These are phyloP conservation scores for Pseudozyma thailandica DNA, from an alignment of 1,284 basidiomycete species.

Conservation along the genomic window DNA sequence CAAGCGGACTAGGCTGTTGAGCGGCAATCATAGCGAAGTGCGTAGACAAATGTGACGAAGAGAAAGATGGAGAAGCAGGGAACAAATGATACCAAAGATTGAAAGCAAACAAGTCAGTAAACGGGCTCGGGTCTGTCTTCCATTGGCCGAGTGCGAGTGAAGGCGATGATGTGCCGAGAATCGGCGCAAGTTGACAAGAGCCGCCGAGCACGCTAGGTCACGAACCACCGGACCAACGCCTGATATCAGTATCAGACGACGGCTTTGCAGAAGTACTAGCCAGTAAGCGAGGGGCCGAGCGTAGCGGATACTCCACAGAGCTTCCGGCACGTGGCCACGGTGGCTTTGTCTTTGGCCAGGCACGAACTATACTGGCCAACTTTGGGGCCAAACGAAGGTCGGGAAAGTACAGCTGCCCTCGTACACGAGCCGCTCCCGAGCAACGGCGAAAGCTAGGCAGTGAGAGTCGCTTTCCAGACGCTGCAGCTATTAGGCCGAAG, in stretches of 20 bases:
- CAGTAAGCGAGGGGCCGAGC: not conserved
- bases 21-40: constrained; percentile 1
- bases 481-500: too few species aligned
- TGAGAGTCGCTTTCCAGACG: too few species aligned
- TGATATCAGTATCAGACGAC: too few species aligned
- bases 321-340: not conserved
- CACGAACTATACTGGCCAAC: not conserved
- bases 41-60: not conserved
- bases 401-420: not conserved
- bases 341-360: constrained; percentile 1
- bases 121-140: not conserved
- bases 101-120: constrained; percentile 17
- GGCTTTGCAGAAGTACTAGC: too few species aligned
- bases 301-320: not conserved
- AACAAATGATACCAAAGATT: not conserved
- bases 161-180: constrained; percentile 1
- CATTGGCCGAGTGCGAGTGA: not conserved
- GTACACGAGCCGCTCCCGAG: too few species aligned
- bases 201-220: too few species aligned
- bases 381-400: not conserved
- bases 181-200: not conserved
- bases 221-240: too few species aligned
- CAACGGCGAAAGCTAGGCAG: too few species aligned
- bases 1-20: constrained; percentile 64
- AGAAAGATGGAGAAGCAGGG: not conserved